Percentiles rank a stretch among this genome's conserved stretches.
These are phyloP conservation scores for Fusarium begoniae DNA, from an alignment of 2,329 filamentous ascomycete species.

Conservation along the genomic window DNA sequence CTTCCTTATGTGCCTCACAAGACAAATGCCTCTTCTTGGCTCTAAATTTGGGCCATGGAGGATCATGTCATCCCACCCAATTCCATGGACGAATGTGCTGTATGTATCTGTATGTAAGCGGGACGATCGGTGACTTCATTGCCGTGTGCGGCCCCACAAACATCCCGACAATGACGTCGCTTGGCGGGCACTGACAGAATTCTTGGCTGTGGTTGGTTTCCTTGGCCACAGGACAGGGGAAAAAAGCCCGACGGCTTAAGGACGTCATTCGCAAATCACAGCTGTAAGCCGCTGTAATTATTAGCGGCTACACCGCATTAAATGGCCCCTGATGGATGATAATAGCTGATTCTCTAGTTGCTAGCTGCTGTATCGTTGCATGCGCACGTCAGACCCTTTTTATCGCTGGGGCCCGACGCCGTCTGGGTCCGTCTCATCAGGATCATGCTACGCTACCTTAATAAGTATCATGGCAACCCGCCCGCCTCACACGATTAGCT, in stretches of 20 bases:
- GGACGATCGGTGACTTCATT: slow-evolving; percentile 35
- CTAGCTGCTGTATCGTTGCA: background rate
- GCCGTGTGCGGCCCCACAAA: slow-evolving; percentile 6
- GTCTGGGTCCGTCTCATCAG: background rate
- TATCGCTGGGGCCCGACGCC: background rate
- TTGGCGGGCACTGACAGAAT: slow-evolving; percentile 13
- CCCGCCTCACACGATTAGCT: background rate
- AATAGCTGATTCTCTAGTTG: background rate
- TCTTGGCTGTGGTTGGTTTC: slow-evolving; percentile 13
- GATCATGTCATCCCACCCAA: background rate
- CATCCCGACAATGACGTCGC: slow-evolving; percentile 26
- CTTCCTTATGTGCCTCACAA: background rate
- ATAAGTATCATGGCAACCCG: background rate
- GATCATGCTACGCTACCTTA: slow-evolving; percentile 3
- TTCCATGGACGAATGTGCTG: background rate
- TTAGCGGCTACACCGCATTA: background rate
- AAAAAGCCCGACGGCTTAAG: background rate
- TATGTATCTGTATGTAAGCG: background rate
- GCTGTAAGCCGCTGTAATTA: background rate
- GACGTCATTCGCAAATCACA: slow-evolving; percentile 31
- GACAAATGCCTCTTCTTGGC: slow-evolving; percentile 2
- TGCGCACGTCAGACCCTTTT: slow-evolving; percentile 2
- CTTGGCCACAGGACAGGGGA: slow-evolving; percentile 10
- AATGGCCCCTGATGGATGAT: slow-evolving; percentile 1
- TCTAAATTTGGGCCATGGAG: slow-evolving; percentile 1